Base-by-base conservation (phyloP, 176 grass and related monocot species). In the Zoysia japonica region DNA sequence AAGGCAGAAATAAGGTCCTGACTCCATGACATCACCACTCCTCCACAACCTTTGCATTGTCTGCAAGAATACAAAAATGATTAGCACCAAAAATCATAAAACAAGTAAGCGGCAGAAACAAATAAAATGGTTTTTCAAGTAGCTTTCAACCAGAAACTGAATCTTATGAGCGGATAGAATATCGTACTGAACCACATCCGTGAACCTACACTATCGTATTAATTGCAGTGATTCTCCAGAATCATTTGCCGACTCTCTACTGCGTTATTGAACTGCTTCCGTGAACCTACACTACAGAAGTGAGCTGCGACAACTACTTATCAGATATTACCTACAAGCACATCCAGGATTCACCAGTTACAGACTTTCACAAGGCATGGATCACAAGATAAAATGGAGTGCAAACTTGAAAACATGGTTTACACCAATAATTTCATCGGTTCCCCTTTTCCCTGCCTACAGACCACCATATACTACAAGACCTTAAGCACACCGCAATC, bases 1-100 rank as follows among this genome's bases (percentile, higher is more conserved):
- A 70, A 99, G 92, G 53, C 86, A 74, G 82, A 91, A 99, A 77
- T 93, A 89, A 15, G 87, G 90, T 37, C 60, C 62, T 16, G 69
- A 74, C 83, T 76, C 79, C 74, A 72, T 68, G 48, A 38, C 47
- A 55, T 89, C 84, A 19, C 82, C 83, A 79, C 72, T 84, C 64
- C 77, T 89, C 63, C 84, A 81, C 63, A 87, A 75, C 78, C 85
- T 91, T 65, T 80, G 74, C 63, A 61, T 91, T 35, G 76, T 75
- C 96, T 99, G 81, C 62, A 61, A 61, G 59, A 67, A 62, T 28
- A 43, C 11, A 39, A 63, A 75, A 82, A 65, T 0, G 1, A 53
- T 39, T 53, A 49, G 9, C 56, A 52, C 5, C 67, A 72, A 67
- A 67, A 46, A 51, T 13, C 8, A 11, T 59, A 53, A 6, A 74